These are phyloP conservation scores for Capsella rubella DNA, from an alignment of 441 rosid species.

Conservation along the genomic window DNA sequence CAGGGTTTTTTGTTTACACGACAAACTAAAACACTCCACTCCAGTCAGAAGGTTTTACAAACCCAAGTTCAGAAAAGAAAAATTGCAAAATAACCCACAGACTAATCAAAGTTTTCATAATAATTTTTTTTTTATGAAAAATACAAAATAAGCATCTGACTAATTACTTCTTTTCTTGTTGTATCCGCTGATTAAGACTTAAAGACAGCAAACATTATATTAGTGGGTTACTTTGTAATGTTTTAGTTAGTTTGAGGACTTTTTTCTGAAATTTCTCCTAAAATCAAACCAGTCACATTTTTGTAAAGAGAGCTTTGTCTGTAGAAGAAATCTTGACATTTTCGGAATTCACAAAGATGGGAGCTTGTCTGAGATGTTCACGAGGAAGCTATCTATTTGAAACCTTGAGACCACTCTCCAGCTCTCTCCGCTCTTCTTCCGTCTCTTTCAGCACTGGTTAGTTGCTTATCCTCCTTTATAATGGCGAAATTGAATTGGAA, in stretches of 20 bases:
- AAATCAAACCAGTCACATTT: neutral
- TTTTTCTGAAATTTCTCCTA: neutral
- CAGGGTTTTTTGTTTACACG: slow-evolving; percentile 41
- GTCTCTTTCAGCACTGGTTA: slow-evolving; percentile 36
- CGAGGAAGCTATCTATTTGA: slow-evolving; percentile 49
- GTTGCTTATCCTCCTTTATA: slow-evolving; percentile 14
- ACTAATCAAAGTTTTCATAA: neutral
- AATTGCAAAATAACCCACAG: neutral
- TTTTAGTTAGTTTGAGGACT: neutral
- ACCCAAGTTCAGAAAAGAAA: neutral
- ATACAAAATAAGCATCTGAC: neutral
- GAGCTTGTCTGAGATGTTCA: slow-evolving; percentile 59
- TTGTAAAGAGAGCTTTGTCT: neutral
- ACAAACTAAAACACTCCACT: neutral
- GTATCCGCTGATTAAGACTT: too few species aligned
- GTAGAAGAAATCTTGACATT: neutral
- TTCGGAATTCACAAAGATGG: slow-evolving; percentile 49
- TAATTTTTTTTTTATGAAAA: neutral
- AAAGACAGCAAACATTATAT: too few species aligned
- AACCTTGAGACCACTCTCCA: slow-evolving; percentile 53
- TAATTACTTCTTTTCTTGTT: neutral
- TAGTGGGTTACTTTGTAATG: neutral
- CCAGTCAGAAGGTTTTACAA: neutral
- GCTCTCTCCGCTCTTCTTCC: slow-evolving; percentile 46
- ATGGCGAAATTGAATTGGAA: neutral